phyloP scores from a whole-genome alignment of 2,329 filamentous ascomycete species.

The Scorias spongiosa region DNA sequence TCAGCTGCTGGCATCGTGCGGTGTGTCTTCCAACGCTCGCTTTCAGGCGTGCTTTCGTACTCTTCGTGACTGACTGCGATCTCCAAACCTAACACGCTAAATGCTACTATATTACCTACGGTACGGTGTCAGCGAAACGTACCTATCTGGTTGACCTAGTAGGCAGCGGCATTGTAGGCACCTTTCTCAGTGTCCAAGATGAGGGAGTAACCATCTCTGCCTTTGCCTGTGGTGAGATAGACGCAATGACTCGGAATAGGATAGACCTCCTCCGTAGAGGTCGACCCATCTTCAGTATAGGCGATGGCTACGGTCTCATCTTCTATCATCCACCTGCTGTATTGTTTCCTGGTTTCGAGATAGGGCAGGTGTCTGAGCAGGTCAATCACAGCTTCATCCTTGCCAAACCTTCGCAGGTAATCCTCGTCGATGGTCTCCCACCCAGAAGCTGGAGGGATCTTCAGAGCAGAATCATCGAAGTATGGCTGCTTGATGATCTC shows the following conservation, averaged over 20 bases:
- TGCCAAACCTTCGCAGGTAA: neutral
- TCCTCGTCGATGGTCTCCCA: neutral
- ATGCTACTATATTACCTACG: conserved; percentile 1
- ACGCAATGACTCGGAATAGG: conserved; percentile 1
- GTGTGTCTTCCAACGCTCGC: conserved; percentile 1
- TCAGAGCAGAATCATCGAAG: neutral
- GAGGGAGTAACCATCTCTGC: conserved; percentile 1
- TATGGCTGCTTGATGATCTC: conserved; percentile 1
- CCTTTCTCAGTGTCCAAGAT: conserved; percentile 1
- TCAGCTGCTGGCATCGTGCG: neutral
- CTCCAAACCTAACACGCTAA: neutral
- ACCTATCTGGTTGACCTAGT: neutral
- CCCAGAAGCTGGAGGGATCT: neutral
- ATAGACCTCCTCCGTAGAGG: neutral
- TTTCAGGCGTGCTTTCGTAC: neutral
- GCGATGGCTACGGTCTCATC: neutral
- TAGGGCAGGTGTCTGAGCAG: neutral
- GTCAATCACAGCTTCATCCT: neutral
- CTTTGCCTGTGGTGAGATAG: neutral
- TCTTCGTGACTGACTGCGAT: neutral
- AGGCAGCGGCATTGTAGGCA: neutral
- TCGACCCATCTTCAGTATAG: neutral
- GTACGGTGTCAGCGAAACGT: neutral
- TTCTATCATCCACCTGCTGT: neutral
- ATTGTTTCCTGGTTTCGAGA: neutral